Conservation (phyloP, 148 eudicot species). For the Camellia lanceoleosa region DNA sequence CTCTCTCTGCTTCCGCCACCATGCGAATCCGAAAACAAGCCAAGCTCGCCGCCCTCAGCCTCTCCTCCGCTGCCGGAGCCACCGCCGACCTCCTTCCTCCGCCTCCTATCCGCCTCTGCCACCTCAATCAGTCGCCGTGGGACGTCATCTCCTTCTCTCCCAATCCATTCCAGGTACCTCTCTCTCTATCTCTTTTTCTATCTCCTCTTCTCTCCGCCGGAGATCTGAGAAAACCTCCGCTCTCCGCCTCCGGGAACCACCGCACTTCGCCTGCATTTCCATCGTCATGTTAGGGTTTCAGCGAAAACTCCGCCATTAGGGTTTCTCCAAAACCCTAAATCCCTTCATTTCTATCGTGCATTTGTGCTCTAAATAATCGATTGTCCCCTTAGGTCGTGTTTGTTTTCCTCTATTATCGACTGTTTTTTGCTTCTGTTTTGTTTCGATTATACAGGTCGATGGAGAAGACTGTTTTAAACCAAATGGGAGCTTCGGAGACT, state of each 20-base stretch:
- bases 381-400: slow-evolving; percentile 8
- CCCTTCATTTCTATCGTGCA: slow-evolving; percentile 19
- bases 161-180: slow-evolving; percentile 20
- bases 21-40: slow-evolving; percentile 23
- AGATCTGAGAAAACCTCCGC: slow-evolving; percentile 7
- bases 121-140: slow-evolving; percentile 51
- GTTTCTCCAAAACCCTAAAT: slow-evolving; percentile 21
- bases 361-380: slow-evolving; percentile 8
- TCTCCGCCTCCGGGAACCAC: neutral
- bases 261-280: slow-evolving; percentile 17
- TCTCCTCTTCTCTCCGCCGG: neutral
- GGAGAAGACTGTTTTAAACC: slow-evolving; percentile 27
- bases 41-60: slow-evolving; percentile 6
- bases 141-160: slow-evolving; percentile 34
- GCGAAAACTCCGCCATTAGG: slow-evolving; percentile 5
- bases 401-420: slow-evolving; percentile 10
- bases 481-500: slow-evolving; percentile 32
- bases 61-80: neutral
- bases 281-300: neutral
- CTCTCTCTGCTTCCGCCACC: neutral
- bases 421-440: neutral
- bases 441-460: slow-evolving; percentile 26
- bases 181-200: neutral
- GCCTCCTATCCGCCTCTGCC: slow-evolving; percentile 5
- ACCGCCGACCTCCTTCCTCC: neutral